Percentiles rank a stretch among this genome's conserved stretches.
Conservation (phyloP, 345 rosid species). For the Euphorbia tirucalli region DNA sequence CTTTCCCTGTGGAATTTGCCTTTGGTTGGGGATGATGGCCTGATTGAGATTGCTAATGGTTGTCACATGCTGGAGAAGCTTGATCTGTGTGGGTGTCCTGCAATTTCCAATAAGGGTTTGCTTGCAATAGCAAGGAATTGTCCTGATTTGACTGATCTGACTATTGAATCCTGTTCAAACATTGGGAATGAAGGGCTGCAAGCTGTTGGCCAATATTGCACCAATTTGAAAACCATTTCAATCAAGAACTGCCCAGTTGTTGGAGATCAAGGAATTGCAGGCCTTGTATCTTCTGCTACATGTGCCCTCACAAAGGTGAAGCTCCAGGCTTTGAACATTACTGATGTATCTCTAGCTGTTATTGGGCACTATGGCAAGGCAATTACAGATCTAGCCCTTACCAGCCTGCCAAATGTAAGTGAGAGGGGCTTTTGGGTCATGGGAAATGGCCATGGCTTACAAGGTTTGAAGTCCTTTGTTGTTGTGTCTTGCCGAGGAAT, state of each 20-base stretch:
- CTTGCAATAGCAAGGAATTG: slow-evolving; percentile 64
- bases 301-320: slow-evolving; percentile 54
- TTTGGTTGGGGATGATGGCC: slow-evolving; percentile 59
- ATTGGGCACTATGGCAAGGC: slow-evolving; percentile 85
- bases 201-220: slow-evolving; percentile 61
- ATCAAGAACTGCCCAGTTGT: slow-evolving; percentile 70
- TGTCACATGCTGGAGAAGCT: slow-evolving; percentile 77
- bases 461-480: slow-evolving; percentile 62
- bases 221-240: slow-evolving; percentile 64
- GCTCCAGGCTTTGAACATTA: slow-evolving; percentile 70
- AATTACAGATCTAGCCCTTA: slow-evolving; percentile 62
- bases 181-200: slow-evolving; percentile 74
- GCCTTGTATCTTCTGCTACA: slow-evolving; percentile 51
- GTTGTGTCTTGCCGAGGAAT: slow-evolving; percentile 68
- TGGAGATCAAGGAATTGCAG: slow-evolving; percentile 85
- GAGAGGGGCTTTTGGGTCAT: slow-evolving; percentile 97
- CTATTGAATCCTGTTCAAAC: slow-evolving; percentile 66
- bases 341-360: slow-evolving; percentile 82
- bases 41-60: slow-evolving; percentile 72
- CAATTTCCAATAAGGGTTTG: slow-evolving; percentile 62
- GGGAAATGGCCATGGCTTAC: slow-evolving; percentile 85
- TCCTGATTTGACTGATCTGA: slow-evolving; percentile 66
- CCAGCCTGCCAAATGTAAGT: slow-evolving; percentile 52
- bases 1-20: slow-evolving; percentile 77
- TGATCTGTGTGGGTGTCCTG: slow-evolving; percentile 61